Conservation (phyloP, 2,329 filamentous ascomycete species). For the Cercospora berteroae region DNA sequence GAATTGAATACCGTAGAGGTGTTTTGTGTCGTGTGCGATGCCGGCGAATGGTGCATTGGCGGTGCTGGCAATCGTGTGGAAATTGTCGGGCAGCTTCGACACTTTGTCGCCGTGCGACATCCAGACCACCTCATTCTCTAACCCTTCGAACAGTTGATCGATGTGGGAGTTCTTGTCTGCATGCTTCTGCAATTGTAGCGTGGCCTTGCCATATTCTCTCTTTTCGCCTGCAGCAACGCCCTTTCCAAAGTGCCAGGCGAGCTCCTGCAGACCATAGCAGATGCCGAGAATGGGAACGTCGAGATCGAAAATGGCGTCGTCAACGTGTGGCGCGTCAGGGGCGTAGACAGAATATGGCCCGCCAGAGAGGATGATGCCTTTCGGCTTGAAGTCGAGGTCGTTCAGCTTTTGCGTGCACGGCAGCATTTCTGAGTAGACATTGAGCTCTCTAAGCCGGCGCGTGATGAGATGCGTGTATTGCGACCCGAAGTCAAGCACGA, state of each 20-base stretch:
- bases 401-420: constrained; percentile 79
- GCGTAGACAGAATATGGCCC: constrained; percentile 80
- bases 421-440: constrained; percentile 84
- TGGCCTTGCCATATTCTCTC: constrained; percentile 69
- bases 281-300: constrained; percentile 61
- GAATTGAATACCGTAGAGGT: constrained; percentile 81
- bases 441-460: constrained; percentile 71
- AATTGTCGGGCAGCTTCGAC: constrained; percentile 67
- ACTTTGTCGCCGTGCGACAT: constrained; percentile 94
- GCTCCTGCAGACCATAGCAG: constrained; percentile 68
- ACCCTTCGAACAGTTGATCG: constrained; percentile 73
- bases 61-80: constrained; percentile 71
- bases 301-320: constrained; percentile 77
- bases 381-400: constrained; percentile 75
- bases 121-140: constrained; percentile 71
- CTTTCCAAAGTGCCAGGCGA: constrained; percentile 66
- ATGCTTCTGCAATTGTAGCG: constrained; percentile 60
- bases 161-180: constrained; percentile 59
- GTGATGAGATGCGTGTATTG: constrained; percentile 75
- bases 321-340: constrained; percentile 71
- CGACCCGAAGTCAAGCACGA: constrained; percentile 70
- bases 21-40: constrained; percentile 68
- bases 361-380: constrained; percentile 76
- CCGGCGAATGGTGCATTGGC: constrained; percentile 75
- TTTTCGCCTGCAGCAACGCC: constrained; percentile 68